Conservation (phyloP, 441 rosid species). For the Breynia disticha region DNA sequence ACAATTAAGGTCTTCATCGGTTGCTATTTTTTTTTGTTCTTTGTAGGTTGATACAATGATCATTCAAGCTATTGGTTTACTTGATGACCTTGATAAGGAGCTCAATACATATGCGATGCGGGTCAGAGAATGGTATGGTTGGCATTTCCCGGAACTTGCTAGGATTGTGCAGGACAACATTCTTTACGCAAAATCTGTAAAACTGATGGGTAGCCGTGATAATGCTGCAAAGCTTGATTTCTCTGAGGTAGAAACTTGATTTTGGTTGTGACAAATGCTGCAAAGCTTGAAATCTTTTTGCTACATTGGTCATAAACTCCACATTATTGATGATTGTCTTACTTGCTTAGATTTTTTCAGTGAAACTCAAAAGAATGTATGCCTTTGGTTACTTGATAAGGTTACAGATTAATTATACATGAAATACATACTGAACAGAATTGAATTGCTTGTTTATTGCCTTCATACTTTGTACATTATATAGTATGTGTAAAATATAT, state of each 20-base stretch:
- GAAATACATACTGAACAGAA: no score
- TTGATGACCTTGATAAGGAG: conserved; percentile 92
- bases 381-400: no score
- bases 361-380: no score
- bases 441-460: no score
- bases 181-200: conserved; percentile 73
- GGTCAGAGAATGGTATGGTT: conserved; percentile 94
- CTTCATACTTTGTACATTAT: no score
- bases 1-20: no score
- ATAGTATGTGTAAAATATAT: no score
- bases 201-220: conserved; percentile 68
- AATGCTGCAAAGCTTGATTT: conserved; percentile 85
- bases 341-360: no score
- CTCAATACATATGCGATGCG: conserved; percentile 89
- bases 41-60: conserved; percentile 90
- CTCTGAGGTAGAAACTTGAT: conserved; percentile 48
- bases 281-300: neutral
- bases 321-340: no score
- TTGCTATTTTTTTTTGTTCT: conserved; percentile 2
- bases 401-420: no score
- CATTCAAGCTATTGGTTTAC: conserved; percentile 84
- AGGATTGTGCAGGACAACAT: conserved; percentile 81
- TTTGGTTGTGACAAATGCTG: neutral
- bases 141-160: conserved; percentile 98
- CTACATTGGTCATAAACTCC: no score